Evolutionary conservation across 345 rosid genomes (phyloP).

Genomic region (Zanthoxylum bungeanum): DNA sequence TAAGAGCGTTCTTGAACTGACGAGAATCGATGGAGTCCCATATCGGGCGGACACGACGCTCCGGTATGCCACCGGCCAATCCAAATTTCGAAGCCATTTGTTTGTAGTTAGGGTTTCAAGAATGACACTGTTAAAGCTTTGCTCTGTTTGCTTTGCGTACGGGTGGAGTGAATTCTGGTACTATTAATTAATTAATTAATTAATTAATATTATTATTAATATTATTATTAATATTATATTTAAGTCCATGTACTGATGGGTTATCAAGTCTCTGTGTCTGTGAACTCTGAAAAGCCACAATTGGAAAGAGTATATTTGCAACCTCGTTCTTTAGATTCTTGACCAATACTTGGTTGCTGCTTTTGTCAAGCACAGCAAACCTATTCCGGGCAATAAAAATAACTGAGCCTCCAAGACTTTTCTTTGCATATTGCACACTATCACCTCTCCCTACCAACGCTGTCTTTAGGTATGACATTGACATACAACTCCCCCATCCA

Average conservation of each 20-base stretch:
- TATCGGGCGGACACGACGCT: constrained; percentile 92
- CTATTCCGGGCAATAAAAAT: constrained; percentile 82
- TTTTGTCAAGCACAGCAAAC: constrained; percentile 89
- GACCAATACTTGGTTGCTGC: constrained; percentile 77
- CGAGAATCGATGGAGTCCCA: constrained; percentile 99
- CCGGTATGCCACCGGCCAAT: constrained; percentile 94
- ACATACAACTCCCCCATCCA: constrained; percentile 86
- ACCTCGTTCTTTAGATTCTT: constrained; percentile 82
- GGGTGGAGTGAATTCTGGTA: too few species aligned
- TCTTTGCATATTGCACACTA: constrained; percentile 73
- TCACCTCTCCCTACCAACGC: constrained; percentile 71
- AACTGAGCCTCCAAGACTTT: constrained; percentile 79
- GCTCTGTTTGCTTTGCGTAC: too few species aligned
- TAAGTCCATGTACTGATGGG: too few species aligned
- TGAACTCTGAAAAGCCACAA: too few species aligned
- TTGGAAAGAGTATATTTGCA: constrained; percentile 73
- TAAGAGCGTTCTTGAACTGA: constrained; percentile 93
- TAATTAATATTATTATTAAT: too few species aligned
- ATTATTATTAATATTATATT: too few species aligned
- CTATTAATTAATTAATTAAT: too few species aligned
- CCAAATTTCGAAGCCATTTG: constrained; percentile 90
- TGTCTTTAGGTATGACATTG: constrained; percentile 80
- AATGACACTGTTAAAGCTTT: too few species aligned
- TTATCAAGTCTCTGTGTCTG: too few species aligned
- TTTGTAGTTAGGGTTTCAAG: too few species aligned